Conservation (phyloP, 2,329 filamentous ascomycete species). For the Penicillium carneum region DNA sequence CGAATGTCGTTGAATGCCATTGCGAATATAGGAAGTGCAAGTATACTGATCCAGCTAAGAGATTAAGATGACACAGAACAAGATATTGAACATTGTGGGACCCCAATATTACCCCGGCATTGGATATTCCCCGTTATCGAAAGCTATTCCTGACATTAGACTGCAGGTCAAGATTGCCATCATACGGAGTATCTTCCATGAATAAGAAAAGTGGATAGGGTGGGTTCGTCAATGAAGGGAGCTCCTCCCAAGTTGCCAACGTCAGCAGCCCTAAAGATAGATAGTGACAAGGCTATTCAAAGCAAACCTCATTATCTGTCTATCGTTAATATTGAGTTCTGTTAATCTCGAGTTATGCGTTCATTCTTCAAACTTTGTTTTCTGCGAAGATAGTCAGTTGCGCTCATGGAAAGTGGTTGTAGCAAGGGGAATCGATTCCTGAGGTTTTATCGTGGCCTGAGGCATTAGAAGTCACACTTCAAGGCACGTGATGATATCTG, state of each 20-base stretch:
- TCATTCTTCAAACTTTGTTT: not conserved
- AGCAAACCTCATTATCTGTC: not conserved
- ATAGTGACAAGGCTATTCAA: not conserved
- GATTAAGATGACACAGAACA: not conserved
- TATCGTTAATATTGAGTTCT: no score
- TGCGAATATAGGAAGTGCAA: not conserved
- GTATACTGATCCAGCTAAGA: not conserved
- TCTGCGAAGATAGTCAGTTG: not conserved
- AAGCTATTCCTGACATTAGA: not conserved
- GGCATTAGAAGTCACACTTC: not conserved
- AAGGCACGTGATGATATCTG: conserved; percentile 5
- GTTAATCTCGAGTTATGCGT: not conserved
- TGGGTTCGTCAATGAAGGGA: conserved; percentile 1
- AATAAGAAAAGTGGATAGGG: not conserved
- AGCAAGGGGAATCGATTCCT: not conserved
- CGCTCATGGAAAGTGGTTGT: not conserved
- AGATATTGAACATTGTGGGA: not conserved
- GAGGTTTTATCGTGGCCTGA: not conserved
- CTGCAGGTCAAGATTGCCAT: conserved; percentile 5
- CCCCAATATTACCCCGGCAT: not conserved
- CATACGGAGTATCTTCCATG: not conserved
- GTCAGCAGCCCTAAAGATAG: not conserved
- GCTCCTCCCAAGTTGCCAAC: conserved; percentile 6
- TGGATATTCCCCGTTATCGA: not conserved
- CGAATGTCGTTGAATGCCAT: conserved; percentile 55